These are phyloP conservation scores for Balakata baccata DNA, from an alignment of 345 rosid species.

Conservation along the genomic window DNA sequence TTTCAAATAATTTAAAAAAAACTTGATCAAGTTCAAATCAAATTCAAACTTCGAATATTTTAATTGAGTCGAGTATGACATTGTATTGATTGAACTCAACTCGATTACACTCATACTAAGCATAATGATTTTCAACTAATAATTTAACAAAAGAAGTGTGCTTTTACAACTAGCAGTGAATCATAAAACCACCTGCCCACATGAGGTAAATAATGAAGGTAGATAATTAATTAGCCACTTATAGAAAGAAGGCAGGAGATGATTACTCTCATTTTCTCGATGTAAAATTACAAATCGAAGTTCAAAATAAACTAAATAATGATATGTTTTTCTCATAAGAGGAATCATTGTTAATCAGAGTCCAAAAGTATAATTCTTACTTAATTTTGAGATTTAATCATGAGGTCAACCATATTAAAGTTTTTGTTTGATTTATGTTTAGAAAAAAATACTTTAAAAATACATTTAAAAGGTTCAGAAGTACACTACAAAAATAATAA, in stretches of 20 bases:
- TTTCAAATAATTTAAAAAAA: no score
- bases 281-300: background rate
- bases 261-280: background rate
- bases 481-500: no score
- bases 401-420: background rate
- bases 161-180: background rate
- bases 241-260: background rate
- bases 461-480: no score
- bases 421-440: no score
- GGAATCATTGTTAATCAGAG: background rate
- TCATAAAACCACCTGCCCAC: background rate
- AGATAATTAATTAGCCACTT: background rate
- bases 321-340: background rate
- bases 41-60: no score
- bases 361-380: background rate
- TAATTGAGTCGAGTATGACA: no score
- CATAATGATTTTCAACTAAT: background rate
- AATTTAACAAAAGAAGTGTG: background rate
- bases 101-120: no score
- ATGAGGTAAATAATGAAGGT: background rate
- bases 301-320: no score
- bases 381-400: background rate
- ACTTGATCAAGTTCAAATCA: no score
- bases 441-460: no score
- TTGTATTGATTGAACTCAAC: no score